These are phyloP conservation scores for Oryza coarctata DNA, from an alignment of 176 grass and related monocot genomes.

Conservation along the genomic window DNA sequence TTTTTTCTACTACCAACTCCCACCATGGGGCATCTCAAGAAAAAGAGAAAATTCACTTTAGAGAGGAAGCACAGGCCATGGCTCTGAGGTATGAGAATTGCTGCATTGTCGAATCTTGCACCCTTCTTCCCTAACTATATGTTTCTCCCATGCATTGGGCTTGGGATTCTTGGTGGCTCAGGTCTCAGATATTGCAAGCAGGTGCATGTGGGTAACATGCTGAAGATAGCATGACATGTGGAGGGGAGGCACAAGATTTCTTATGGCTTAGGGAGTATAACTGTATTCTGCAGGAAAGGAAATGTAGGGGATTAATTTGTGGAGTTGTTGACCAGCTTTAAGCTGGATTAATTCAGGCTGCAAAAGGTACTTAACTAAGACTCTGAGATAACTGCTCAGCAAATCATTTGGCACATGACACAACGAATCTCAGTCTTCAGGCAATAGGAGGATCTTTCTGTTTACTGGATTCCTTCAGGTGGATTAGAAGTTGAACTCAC, in stretches of 20 bases:
- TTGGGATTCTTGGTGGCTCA: conserved; percentile 23
- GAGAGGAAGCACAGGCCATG: conserved; percentile 8
- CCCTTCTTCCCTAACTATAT: background rate
- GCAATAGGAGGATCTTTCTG: background rate
- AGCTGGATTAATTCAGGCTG: conserved; percentile 1
- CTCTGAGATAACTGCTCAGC: background rate
- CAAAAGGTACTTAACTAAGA: background rate
- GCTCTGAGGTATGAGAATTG: background rate
- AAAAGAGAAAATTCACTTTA: background rate
- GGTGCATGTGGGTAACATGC: conserved; percentile 46
- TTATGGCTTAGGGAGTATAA: conserved; percentile 11
- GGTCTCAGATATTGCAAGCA: conserved; percentile 42
- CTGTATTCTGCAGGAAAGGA: conserved; percentile 21
- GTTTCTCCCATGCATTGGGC: background rate
- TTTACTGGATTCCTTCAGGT: conserved; percentile 3
- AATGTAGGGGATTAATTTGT: background rate
- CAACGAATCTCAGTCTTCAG: background rate
- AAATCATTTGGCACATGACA: background rate
- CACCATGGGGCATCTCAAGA: background rate
- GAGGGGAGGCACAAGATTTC: conserved; percentile 34
- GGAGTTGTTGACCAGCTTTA: background rate
- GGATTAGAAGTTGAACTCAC: conserved; percentile 5
- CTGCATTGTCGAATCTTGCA: conserved; percentile 14
- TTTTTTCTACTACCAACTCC: conserved; percentile 26
- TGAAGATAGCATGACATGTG: conserved; percentile 40